Evolutionary conservation across 2,329 filamentous ascomycete genomes (phyloP), one percentile per base, ranked within the genome.

Genomic region (Diaporthe aspalathi): DNA sequence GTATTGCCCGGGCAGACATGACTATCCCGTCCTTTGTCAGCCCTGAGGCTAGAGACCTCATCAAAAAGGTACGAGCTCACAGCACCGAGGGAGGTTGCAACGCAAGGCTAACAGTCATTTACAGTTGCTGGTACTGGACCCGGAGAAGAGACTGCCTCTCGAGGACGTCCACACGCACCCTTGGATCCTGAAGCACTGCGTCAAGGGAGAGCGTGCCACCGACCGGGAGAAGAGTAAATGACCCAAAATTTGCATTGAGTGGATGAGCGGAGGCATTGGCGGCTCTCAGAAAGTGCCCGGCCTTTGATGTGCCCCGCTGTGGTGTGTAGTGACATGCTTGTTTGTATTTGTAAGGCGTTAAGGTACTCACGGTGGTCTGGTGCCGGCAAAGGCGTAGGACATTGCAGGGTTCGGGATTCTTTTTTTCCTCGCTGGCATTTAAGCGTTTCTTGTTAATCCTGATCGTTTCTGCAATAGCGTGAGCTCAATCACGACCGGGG

Each of bases 101-200:
- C 6, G 35, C 9, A 43, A 14, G 16, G 63, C 76, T 77, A 63
- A 78, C 73, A 70, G 35, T n/a, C 11, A 2, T 12, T n/a, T 57
- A 60, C 81, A 93, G 93, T 85, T 97, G 49, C 89, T 99, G 53
- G 94, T 98, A 24, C 88, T 98, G 70, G 94, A 98, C 79, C 96
- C 96, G 0, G 94, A 97, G 78, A 97, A 97, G 86, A 88, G 96
- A 75, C 93, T 99, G 76, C 89, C 94, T 4, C 89, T 99, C 14
- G 94, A 97, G 20, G 92, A 97, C 72, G 92, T 98, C 47, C 92
- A 95, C 81, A 87, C 88, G 67, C 96, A 98, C 81, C 95, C 96
- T 22, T 99, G 96, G 96, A 97, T 99, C 77, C 81, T 98, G 76
- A 98, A 98, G 86, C 94, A 98, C 82, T 98, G 95, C 81, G 87